phyloP scores from a whole-genome alignment of 2,329 filamentous ascomycete genomes.

The Berkeleyomyces rouxiae region DNA sequence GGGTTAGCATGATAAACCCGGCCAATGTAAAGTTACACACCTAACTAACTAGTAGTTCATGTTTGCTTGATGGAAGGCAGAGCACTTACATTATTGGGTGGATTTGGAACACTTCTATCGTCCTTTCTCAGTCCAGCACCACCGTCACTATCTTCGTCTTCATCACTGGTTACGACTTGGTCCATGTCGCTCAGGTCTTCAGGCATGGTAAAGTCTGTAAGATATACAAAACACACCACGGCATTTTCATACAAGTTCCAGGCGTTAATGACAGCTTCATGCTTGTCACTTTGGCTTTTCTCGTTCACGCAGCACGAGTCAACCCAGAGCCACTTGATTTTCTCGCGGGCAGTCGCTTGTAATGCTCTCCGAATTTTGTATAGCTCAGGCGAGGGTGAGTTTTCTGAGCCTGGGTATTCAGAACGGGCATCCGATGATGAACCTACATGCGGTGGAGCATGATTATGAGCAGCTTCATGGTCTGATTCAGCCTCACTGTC shows the following conservation, averaged over 20 bases:
- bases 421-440: constrained; percentile 5
- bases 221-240: constrained; percentile 18
- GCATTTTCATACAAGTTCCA: constrained; percentile 18
- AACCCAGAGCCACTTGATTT: constrained; percentile 18
- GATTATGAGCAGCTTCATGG: neutral
- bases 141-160: constrained; percentile 3
- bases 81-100: constrained; percentile 3
- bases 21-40: neutral
- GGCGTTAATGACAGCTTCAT: constrained; percentile 19
- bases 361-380: constrained; percentile 9
- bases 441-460: constrained; percentile 6
- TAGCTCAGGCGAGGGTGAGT: constrained; percentile 8
- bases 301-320: constrained; percentile 21
- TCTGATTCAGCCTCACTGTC: constrained; percentile 8
- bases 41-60: neutral
- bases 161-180: neutral
- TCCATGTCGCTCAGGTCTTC: constrained; percentile 10
- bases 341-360: constrained; percentile 12
- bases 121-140: constrained; percentile 8
- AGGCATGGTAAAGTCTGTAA: constrained; percentile 15
- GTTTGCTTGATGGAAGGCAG: neutral
- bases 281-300: constrained; percentile 17
- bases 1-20: neutral
- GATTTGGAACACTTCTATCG: neutral
- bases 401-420: neutral